phyloP scores from a whole-genome alignment of 306 rosid species.

The Cucumis hystrix region DNA sequence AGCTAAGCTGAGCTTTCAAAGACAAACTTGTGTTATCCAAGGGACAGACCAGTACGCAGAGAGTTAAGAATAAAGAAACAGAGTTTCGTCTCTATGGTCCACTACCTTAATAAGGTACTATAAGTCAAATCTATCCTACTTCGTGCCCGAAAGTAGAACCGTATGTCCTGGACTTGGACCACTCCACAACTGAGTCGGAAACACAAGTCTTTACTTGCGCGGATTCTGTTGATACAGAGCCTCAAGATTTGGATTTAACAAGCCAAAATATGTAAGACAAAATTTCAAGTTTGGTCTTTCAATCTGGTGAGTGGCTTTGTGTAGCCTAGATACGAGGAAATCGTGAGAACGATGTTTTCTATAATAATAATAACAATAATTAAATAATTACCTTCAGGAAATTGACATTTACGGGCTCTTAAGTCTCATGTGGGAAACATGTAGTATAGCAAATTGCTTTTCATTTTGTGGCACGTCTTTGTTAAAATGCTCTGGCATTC shows the following conservation, averaged over 20 bases:
- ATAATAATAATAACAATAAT: no score
- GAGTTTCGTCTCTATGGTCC: slow-evolving; percentile 3
- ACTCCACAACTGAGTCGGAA: background rate
- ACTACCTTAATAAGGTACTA: background rate
- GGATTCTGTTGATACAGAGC: slow-evolving; percentile 3
- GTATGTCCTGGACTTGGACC: slow-evolving; percentile 9
- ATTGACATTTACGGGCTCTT: background rate
- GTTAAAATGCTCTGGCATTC: background rate
- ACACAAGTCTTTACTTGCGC: background rate
- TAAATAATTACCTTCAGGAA: background rate
- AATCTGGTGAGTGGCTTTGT: background rate
- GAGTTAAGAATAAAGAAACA: slow-evolving; percentile 5
- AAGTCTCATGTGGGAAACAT: slow-evolving; percentile 3
- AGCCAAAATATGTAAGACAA: background rate
- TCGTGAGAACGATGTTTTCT: background rate
- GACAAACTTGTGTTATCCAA: background rate
- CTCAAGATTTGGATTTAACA: background rate
- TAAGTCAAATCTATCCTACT: background rate
- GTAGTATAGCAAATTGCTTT: background rate
- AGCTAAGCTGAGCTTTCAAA: background rate
- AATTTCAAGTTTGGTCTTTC: background rate
- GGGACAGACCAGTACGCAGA: slow-evolving; percentile 1
- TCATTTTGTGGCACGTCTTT: background rate
- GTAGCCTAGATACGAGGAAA: background rate
- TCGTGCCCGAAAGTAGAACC: slow-evolving; percentile 9